Evolutionary conservation across 139 green algal genomes (phyloP).

Genomic region (Dunaliella sp.): DNA sequence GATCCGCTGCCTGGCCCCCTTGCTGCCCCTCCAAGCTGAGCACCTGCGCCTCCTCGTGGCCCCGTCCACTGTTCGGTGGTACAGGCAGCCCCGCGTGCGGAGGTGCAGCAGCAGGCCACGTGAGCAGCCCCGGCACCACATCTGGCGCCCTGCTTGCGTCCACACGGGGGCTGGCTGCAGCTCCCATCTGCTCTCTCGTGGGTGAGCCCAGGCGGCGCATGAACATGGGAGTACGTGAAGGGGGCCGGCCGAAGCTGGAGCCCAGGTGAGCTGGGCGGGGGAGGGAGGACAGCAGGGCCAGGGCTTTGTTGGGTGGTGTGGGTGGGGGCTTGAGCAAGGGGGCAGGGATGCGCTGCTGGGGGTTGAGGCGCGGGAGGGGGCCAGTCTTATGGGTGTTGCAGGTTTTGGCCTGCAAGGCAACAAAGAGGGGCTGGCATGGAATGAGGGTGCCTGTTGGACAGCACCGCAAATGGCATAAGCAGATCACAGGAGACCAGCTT

Average conservation of each 20-base stretch:
- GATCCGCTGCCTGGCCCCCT: neutral
- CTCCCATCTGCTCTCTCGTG: neutral
- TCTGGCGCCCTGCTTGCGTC: neutral
- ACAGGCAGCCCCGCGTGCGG: neutral
- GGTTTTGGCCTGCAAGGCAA: neutral
- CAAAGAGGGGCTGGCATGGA: too few relatives aligned
- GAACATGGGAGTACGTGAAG: neutral
- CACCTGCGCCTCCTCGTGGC: neutral
- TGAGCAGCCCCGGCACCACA: neutral
- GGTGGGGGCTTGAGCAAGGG: neutral
- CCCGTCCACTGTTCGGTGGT: too few relatives aligned
- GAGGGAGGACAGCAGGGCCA: neutral
- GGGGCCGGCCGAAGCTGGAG: neutral
- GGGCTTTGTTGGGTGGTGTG: neutral
- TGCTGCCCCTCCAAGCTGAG: neutral
- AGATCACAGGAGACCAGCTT: too few relatives aligned
- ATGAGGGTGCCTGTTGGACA: too few relatives aligned
- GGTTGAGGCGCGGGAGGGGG: neutral
- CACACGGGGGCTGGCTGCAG: neutral
- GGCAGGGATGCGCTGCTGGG: neutral
- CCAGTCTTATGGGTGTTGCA: neutral
- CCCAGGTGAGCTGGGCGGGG: neutral
- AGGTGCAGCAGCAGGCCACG: neutral
- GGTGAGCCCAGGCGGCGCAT: neutral
- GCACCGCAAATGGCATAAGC: too few relatives aligned